These are phyloP conservation scores for Penicillium paradoxum DNA, from an alignment of 495 filamentous ascomycete species.

Conservation along the genomic window DNA sequence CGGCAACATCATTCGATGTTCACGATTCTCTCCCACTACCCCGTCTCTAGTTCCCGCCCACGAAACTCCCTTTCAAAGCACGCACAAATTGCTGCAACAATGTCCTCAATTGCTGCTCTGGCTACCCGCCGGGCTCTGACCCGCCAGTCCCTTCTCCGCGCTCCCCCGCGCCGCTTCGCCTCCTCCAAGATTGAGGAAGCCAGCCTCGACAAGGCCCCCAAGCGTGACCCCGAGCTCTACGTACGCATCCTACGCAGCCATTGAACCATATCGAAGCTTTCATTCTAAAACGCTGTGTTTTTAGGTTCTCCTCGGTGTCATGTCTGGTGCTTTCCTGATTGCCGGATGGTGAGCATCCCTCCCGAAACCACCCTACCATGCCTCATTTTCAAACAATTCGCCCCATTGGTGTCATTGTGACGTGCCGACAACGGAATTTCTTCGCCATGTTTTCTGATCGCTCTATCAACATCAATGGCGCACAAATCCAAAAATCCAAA, in stretches of 20 bases:
- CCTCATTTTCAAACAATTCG: conserved; percentile 3
- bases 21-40: conserved; percentile 31
- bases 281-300: conserved; percentile 11
- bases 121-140: conserved; percentile 47
- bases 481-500: background rate
- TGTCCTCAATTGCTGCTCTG: conserved; percentile 52
- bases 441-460: background rate
- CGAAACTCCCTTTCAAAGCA: conserved; percentile 12
- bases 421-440: background rate
- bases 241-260: conserved; percentile 43
- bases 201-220: conserved; percentile 59
- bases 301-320: conserved; percentile 85
- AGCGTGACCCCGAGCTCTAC: conserved; percentile 76
- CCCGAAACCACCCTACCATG: conserved; percentile 31
- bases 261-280: conserved; percentile 7
- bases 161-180: conserved; percentile 39
- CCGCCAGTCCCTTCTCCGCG: conserved; percentile 41
- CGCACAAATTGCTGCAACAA: conserved; percentile 29
- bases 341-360: conserved; percentile 63
- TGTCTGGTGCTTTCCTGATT: conserved; percentile 81
- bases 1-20: conserved; percentile 36
- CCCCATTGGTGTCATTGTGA: conserved; percentile 13
- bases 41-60: conserved; percentile 14
- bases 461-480: background rate
- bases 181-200: conserved; percentile 45